Evolutionary conservation across 2,329 filamentous ascomycete species (phyloP), one percentile per base, ranked within the genome.

Genomic region (Zasmidium angulare): DNA sequence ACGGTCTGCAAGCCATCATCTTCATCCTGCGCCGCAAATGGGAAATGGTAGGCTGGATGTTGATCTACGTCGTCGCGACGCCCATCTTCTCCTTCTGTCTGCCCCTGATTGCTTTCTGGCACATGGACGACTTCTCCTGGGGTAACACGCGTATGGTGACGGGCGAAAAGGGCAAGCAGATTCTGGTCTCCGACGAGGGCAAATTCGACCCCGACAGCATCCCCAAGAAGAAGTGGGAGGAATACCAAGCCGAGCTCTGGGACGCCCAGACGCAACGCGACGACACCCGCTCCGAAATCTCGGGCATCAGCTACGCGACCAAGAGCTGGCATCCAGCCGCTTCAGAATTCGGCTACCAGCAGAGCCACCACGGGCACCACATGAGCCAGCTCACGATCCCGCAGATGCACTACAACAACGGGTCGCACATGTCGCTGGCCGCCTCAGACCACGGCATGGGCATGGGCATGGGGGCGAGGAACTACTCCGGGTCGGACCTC

Each of bases 41-140:
- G 95, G 93, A 99, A 75, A 98, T 98, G 93, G 89, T 99, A 68
- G 95, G 93, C 36, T 99, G 95, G 95, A 97, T 99, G 92, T 82
- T 99, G 67, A 86, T 99, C 63, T 99, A 99, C 76, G 85, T 99
- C 60, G 64, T 95, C 26, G 93, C 95, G 56, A 89, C 96, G 62
- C 93, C 93, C 0, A 85, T 99, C 64, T 99, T 96, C 82, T 88
- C 90, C 47, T 91, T 96, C 64, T 92, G 85, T 59, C 83, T 99
- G 48, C 95, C 95, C 0, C 79, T 99, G 24, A 98, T 98, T 76
- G 84, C 93, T 52, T 99, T 99, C 84, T 99, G 95, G 95, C 86
- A 97, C 79, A 98, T 98, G 95, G 95, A 99, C 76, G 95, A 99
- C 78, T 99, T 99, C 85, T 90, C 89, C 70, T 99, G 95, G 95